These are phyloP conservation scores for Cyclotella atomus DNA, from an alignment of 108 stramenopile species.

Conservation along the genomic window DNA sequence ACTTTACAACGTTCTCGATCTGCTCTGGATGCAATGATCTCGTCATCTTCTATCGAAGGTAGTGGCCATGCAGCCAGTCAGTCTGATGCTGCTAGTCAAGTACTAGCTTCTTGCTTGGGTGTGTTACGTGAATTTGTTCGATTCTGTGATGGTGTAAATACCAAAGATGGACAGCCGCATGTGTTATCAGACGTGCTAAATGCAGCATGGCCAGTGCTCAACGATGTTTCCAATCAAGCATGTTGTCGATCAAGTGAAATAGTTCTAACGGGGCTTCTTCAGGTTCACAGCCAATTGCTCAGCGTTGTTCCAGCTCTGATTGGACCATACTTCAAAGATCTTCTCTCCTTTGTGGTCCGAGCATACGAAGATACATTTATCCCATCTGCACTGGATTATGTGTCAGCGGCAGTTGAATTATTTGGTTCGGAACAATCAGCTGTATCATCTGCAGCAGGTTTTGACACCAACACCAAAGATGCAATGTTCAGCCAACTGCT, in stretches of 20 bases:
- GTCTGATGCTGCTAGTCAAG: slow-evolving; percentile 37
- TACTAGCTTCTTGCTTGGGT: slow-evolving; percentile 34
- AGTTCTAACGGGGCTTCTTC: slow-evolving; percentile 33
- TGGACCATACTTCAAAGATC: slow-evolving; percentile 52
- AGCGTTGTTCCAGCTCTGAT: slow-evolving; percentile 50
- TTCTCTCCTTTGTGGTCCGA: slow-evolving; percentile 59
- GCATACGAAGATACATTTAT: slow-evolving; percentile 56
- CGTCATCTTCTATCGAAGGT: slow-evolving; percentile 3
- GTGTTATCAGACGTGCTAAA: slow-evolving; percentile 38
- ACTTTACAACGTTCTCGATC: slow-evolving; percentile 32
- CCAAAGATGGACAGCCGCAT: slow-evolving; percentile 20
- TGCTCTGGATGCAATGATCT: slow-evolving; percentile 30
- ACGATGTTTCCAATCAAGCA: slow-evolving; percentile 25
- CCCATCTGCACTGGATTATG: slow-evolving; percentile 53
- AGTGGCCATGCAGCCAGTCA: slow-evolving; percentile 39
- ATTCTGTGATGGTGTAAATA: slow-evolving; percentile 47
- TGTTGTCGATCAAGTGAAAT: slow-evolving; percentile 29
- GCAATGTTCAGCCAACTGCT: slow-evolving; percentile 46
- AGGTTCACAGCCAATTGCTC: slow-evolving; percentile 56
- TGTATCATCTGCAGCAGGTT: slow-evolving; percentile 26
- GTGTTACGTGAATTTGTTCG: slow-evolving; percentile 46
- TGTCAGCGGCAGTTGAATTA: slow-evolving; percentile 61
- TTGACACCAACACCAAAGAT: slow-evolving; percentile 30
- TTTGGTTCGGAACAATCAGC: slow-evolving; percentile 50
- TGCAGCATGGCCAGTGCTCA: slow-evolving; percentile 49